phyloP scores from a whole-genome alignment of 73 alveolate species.

The Paramecium pentaurelia region DNA sequence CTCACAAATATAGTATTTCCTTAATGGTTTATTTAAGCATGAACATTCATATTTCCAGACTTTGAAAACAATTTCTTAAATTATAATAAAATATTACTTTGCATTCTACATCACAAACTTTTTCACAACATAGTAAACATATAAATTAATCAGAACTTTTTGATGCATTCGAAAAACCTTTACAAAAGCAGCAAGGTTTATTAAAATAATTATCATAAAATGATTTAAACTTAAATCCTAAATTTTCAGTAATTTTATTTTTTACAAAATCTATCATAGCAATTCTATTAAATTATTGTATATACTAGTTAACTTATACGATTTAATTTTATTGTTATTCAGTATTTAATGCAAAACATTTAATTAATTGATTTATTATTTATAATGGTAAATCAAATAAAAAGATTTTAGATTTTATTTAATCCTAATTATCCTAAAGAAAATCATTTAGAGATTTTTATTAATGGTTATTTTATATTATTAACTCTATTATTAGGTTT shows the following conservation, averaged over 20 bases:
- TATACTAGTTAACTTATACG: not conserved
- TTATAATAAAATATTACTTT: not conserved
- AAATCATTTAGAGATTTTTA: not conserved
- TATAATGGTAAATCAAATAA: not conserved
- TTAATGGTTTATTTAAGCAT: not conserved
- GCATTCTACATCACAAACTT: not conserved
- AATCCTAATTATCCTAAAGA: not conserved
- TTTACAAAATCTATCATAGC: not conserved
- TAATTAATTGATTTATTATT: not conserved
- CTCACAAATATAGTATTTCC: not conserved
- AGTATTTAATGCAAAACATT: not conserved
- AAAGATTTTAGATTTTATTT: not conserved
- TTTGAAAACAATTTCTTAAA: not conserved
- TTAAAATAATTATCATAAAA: not conserved
- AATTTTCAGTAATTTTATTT: not conserved
- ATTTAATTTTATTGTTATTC: not conserved
- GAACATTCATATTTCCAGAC: not conserved
- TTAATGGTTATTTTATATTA: not conserved
- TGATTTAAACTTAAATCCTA: not conserved
- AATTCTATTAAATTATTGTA: not conserved
- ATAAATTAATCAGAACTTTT: not conserved
- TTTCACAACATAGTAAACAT: not conserved
- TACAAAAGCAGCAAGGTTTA: not conserved
- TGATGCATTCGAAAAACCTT: not conserved
- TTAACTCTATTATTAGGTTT: not conserved